A percentile compares a stretch with the other conserved stretches of the same genome.
Conservation (phyloP, 2,329 filamentous ascomycete species). For the Xylaria sp. region DNA sequence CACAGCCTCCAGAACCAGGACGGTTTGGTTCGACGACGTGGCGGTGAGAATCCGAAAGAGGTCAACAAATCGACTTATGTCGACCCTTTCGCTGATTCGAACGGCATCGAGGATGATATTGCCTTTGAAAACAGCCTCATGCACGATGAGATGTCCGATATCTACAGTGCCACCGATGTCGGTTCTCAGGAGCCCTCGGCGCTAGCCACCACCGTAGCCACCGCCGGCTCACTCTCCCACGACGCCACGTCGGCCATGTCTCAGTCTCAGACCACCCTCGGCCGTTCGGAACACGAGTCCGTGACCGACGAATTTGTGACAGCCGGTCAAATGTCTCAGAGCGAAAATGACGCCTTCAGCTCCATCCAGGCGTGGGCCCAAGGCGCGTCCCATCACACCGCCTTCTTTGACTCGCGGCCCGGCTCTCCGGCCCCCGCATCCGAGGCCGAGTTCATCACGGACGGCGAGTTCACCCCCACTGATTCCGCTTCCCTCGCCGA, state of each 20-base stretch:
- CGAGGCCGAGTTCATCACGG: slow-evolving; percentile 47
- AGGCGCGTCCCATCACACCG: slow-evolving; percentile 42
- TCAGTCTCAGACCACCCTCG: slow-evolving; percentile 19
- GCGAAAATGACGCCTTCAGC: slow-evolving; percentile 43
- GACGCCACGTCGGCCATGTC: neutral
- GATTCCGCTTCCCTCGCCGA: slow-evolving; percentile 52
- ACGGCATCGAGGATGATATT: slow-evolving; percentile 47
- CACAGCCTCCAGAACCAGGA: slow-evolving; percentile 40
- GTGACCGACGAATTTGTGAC: slow-evolving; percentile 48
- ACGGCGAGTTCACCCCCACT: slow-evolving; percentile 53
- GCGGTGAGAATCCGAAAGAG: slow-evolving; percentile 40
- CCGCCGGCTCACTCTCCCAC: slow-evolving; percentile 3
- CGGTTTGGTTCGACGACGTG: slow-evolving; percentile 46
- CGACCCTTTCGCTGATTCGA: slow-evolving; percentile 56
- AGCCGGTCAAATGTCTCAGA: slow-evolving; percentile 41
- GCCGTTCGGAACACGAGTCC: slow-evolving; percentile 37
- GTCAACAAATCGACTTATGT: slow-evolving; percentile 45
- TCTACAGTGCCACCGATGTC: slow-evolving; percentile 53
- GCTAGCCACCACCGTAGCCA: neutral
- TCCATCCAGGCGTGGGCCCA: slow-evolving; percentile 63
- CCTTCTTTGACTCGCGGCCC: slow-evolving; percentile 58
- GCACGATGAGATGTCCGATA: slow-evolving; percentile 47
- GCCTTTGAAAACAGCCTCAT: slow-evolving; percentile 39
- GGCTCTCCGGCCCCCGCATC: slow-evolving; percentile 47
- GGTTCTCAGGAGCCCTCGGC: slow-evolving; percentile 19